phyloP scores from a whole-genome alignment of 2,329 filamentous ascomycete species.

The Botryotinia globosa region DNA sequence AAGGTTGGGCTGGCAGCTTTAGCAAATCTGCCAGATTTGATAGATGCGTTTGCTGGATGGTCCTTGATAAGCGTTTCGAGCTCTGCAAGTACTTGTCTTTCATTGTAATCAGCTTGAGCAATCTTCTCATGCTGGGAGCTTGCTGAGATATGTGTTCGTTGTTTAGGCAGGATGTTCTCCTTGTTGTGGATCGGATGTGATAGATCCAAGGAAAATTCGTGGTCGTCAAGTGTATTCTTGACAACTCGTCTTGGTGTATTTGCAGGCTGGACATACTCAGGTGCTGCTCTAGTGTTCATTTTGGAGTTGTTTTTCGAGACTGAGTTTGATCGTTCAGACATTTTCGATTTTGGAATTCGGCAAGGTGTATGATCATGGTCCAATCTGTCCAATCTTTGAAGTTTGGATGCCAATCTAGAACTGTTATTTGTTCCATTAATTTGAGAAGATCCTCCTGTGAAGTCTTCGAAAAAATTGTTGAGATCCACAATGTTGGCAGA shows the following conservation, averaged over 20 bases:
- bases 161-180: conserved; percentile 26
- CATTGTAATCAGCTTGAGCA: conserved; percentile 11
- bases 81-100: conserved; percentile 15
- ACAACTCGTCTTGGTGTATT: conserved; percentile 15
- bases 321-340: conserved; percentile 9
- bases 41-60: conserved; percentile 6
- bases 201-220: conserved; percentile 9
- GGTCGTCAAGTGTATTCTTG: conserved; percentile 9
- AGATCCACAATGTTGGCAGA: conserved; percentile 45
- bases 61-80: conserved; percentile 16
- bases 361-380: conserved; percentile 30
- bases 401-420: conserved; percentile 6
- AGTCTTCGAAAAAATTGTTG: conserved; percentile 47
- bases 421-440: conserved; percentile 10
- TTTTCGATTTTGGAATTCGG: background rate
- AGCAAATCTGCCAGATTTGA: background rate
- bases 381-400: conserved; percentile 27
- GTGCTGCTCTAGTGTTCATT: background rate
- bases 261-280: conserved; percentile 13
- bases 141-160: conserved; percentile 14
- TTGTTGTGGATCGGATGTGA: conserved; percentile 21
- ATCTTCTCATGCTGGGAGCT: conserved; percentile 1
- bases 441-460: conserved; percentile 42
- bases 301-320: conserved; percentile 3
- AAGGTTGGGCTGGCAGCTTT: conserved; percentile 13